Evolutionary conservation across 345 rosid genomes (phyloP).

Genomic region (Euphorbia tirucalli): DNA sequence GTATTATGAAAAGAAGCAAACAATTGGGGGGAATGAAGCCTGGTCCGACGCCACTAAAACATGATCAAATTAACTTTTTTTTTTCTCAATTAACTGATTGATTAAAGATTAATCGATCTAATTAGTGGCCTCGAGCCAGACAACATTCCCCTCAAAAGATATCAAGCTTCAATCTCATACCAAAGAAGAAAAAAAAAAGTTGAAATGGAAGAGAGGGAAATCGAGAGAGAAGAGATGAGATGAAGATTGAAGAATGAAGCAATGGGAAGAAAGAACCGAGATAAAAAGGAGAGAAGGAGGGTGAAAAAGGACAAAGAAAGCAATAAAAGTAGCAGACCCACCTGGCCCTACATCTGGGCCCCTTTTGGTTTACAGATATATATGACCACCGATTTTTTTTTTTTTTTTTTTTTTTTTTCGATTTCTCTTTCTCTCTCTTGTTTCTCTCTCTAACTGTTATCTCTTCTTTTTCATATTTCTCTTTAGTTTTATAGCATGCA

Average conservation of each 20-base stretch:
- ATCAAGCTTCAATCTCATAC: constrained; percentile 6
- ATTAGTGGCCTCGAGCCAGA: constrained; percentile 86
- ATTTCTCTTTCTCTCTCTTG: constrained; percentile 11
- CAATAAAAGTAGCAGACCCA: constrained; percentile 40
- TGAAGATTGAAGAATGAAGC: not conserved
- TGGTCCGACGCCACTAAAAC: constrained; percentile 74
- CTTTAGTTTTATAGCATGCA: too few relatives aligned
- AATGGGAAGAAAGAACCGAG: constrained; percentile 26
- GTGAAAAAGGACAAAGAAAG: constrained; percentile 45
- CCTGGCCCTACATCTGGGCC: constrained; percentile 30
- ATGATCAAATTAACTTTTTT: constrained; percentile 4
- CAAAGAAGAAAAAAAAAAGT: not conserved
- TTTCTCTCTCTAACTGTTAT: constrained; percentile 9
- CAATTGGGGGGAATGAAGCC: constrained; percentile 96
- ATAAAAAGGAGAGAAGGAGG: constrained; percentile 31
- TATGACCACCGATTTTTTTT: not conserved
- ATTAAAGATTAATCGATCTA: constrained; percentile 12
- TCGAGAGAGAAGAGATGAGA: not conserved
- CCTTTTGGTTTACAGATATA: constrained; percentile 5
- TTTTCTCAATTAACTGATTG: too few relatives aligned
- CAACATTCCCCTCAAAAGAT: constrained; percentile 89
- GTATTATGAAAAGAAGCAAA: constrained; percentile 26
- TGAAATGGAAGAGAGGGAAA: not conserved
- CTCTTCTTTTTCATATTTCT: not conserved
- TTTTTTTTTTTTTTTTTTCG: too few relatives aligned